Evolutionary conservation across 805 yeast genomes (phyloP).

Genomic region (Cyberlindnera suaveolens): DNA sequence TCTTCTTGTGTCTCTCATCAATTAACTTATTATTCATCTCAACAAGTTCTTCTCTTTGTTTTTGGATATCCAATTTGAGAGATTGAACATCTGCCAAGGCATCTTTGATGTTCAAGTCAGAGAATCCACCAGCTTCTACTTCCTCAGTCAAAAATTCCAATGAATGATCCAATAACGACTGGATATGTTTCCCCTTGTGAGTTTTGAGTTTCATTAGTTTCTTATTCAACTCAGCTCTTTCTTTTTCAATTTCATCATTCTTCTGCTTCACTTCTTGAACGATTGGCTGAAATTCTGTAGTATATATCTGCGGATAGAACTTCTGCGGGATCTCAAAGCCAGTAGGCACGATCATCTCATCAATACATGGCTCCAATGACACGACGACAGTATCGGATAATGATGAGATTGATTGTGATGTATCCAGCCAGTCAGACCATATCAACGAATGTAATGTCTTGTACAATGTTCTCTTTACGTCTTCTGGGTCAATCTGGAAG

Average conservation of each 20-base stretch:
- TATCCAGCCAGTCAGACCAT: constrained; percentile 26
- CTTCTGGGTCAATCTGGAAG: constrained; percentile 30
- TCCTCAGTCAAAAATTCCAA: constrained; percentile 19
- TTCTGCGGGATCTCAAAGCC: constrained; percentile 26
- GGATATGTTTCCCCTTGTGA: constrained; percentile 28
- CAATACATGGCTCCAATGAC: constrained; percentile 19
- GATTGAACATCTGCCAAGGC: constrained; percentile 3
- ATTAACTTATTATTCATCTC: constrained; percentile 7
- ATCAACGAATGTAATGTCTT: constrained; percentile 27
- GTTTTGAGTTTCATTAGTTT: constrained; percentile 22
- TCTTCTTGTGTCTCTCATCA: constrained; percentile 12
- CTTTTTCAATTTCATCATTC: constrained; percentile 3
- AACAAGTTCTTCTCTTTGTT: constrained; percentile 8
- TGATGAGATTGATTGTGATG: constrained; percentile 16
- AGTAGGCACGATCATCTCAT: constrained; percentile 5
- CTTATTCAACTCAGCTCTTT: constrained; percentile 13
- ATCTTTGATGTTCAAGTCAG: constrained; percentile 8
- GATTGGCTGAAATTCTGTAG: constrained; percentile 20
- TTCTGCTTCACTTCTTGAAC: constrained; percentile 5
- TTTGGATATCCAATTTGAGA: constrained; percentile 8
- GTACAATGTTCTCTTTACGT: constrained; percentile 25
- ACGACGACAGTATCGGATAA: constrained; percentile 32
- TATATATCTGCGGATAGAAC: constrained; percentile 36
- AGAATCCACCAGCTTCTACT: constrained; percentile 10
- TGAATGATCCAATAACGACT: constrained; percentile 20